Base-by-base conservation (phyloP, 2,329 filamentous ascomycete species). In the Ambrosiella beaveri region DNA sequence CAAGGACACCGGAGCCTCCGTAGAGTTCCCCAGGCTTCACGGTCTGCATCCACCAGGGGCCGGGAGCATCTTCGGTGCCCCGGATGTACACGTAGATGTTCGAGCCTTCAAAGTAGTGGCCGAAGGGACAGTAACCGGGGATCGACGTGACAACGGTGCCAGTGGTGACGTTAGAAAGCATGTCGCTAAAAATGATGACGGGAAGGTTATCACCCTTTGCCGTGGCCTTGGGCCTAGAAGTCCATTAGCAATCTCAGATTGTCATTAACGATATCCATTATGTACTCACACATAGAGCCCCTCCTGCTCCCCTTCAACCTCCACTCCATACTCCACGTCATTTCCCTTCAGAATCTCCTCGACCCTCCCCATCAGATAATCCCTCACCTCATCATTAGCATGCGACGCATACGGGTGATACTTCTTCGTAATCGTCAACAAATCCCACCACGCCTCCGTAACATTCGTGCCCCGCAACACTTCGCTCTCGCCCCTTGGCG, bases 11-110 rank as follows among this genome's bases (percentile, higher is more conserved):
- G 15, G 86, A 85, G 61, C 80, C 80, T 7, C 78, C 76, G 61
- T 76, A 75, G 19, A 75, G 74, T 61, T 71, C 70, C 62, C 71
- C 69, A 47, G 68, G 69, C 41, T 70, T 69, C 40, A 65, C 64
- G 41, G 63, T 66, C 50, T 67, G 68, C 39, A 75, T 74, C 86
- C 85, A 95, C 85, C 87, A 95, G 49, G 80, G 75, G 7, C 82
- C 82, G 37, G 78, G 73, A 35, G 84, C 79, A 63, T 91, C 88
- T 56, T 89, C 80, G 41, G 76, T 80, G 38, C 93, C 93, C 51
- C 87, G 84, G 60, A 98, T 86, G 65, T 96, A 95, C 41, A 95
- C 83, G 62, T 96, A 84, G 63, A 96, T 82, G 65, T 97, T 98
- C 62, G 81, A 91, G 38, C 88, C 87, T 70, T 97, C 90, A 65